Percentiles rank a stretch among this genome's conserved stretches.
Conservation (phyloP, 1,284 basidiomycete genomes). For the Trametes hirsuta region DNA sequence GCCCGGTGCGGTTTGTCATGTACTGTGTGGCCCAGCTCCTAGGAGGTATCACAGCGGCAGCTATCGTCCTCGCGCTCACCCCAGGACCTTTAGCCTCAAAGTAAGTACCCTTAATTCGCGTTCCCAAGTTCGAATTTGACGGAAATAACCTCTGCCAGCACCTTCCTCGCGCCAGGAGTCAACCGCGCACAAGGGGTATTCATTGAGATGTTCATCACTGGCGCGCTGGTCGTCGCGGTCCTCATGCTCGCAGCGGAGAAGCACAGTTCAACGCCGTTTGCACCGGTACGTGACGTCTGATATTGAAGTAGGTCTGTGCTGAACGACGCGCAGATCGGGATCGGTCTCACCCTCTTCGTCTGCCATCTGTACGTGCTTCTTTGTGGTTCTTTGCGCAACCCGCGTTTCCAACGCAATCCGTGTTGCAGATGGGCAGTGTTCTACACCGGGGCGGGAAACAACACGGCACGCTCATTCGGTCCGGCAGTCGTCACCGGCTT, state of each 20-base stretch:
- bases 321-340: slow-evolving; percentile 53
- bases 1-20: slow-evolving; percentile 62
- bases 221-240: slow-evolving; percentile 59
- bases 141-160: slow-evolving; percentile 38
- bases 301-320: neutral
- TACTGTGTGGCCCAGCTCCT: slow-evolving; percentile 65
- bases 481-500: slow-evolving; percentile 73
- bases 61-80: slow-evolving; percentile 61
- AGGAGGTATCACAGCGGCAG: slow-evolving; percentile 66
- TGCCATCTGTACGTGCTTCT: slow-evolving; percentile 58
- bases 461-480: slow-evolving; percentile 77
- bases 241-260: slow-evolving; percentile 74
- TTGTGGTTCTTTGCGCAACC: neutral
- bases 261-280: slow-evolving; percentile 71
- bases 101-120: slow-evolving; percentile 37
- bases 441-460: slow-evolving; percentile 66
- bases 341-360: slow-evolving; percentile 71
- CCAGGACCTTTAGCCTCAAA: slow-evolving; percentile 62
- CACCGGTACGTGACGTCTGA: slow-evolving; percentile 49
- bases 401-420: neutral
- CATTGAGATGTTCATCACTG: slow-evolving; percentile 75
- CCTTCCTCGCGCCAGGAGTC: slow-evolving; percentile 45
- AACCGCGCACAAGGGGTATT: slow-evolving; percentile 64
- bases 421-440: slow-evolving; percentile 44
- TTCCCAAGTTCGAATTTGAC: neutral